Conservation (phyloP, 2,329 filamentous ascomycete species). For the Pseudogymnoascus sp. region DNA sequence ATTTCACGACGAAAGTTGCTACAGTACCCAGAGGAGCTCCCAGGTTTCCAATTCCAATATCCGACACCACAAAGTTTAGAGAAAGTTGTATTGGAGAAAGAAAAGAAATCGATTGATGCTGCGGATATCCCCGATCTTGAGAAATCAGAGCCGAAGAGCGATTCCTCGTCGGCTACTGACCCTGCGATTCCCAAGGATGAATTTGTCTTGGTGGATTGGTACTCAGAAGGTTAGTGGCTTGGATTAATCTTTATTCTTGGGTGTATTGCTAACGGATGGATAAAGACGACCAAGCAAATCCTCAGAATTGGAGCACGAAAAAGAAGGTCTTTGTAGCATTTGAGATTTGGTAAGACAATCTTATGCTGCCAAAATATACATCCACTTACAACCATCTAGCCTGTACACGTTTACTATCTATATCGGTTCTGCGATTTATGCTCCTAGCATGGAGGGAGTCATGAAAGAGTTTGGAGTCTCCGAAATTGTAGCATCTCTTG, state of each 20-base stretch:
- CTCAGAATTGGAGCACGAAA: constrained; percentile 24
- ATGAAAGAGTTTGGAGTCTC: constrained; percentile 38
- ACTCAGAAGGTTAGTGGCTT: constrained; percentile 6
- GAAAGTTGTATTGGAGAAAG: constrained; percentile 39
- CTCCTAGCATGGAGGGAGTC: constrained; percentile 36
- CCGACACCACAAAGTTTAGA: constrained; percentile 41
- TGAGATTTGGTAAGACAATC: constrained; percentile 20
- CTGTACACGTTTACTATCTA: constrained; percentile 45
- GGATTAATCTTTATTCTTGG: not conserved
- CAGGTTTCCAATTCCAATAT: constrained; percentile 42
- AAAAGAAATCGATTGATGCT: constrained; percentile 22
- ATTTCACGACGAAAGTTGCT: constrained; percentile 32
- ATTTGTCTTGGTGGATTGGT: constrained; percentile 20
- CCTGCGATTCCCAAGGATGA: constrained; percentile 30
- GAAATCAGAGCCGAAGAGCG: not conserved
- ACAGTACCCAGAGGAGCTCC: constrained; percentile 39
- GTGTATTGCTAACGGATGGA: not conserved
- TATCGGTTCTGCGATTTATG: constrained; percentile 45
- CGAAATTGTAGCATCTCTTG: constrained; percentile 39
- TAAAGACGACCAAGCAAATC: constrained; percentile 25
- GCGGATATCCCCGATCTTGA: constrained; percentile 25
- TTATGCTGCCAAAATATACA: not conserved
- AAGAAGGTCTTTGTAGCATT: constrained; percentile 18
- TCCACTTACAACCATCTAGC: constrained; percentile 36
- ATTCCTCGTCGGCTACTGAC: not conserved